Base-by-base conservation (phyloP, 345 rosid species). In the Populus simonii region DNA sequence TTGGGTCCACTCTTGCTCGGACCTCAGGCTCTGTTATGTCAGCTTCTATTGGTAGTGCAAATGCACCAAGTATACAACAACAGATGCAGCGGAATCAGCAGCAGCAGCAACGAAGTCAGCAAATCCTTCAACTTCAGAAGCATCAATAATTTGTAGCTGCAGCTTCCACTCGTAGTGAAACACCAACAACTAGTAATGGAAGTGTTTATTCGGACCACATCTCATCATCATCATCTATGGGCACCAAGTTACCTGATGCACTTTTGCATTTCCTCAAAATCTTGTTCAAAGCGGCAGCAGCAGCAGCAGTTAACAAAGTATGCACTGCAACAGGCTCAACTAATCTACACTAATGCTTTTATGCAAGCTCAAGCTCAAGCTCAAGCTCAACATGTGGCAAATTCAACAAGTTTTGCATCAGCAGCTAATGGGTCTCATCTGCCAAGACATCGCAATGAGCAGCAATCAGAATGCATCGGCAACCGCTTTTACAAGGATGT, bases 51-150 rank as follows among this genome's bases (percentile, higher is more conserved):
- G 78, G 82, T 79, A 73, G 72, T 66, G 83, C 68, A 16, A 84
- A 72, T 76, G 70, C 83, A 71, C 47, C 93, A 29, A 49, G 73
- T 80, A 35, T 84, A 45, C 92, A 78, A 80, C 91, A 82, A 25
- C 95, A 88, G 13, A 73, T 79, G n/a, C 90, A 87, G 67, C 85
- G 87, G 38, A 87, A 74, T 36, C 78, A 77, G 8, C 89, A 83
- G 49, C 91, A 85, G 29, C 89, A 87, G 74, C 92, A 86, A 47
- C 92, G 88, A 57, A 86, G 87, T 27, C 84, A 89, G 70, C 87
- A 86, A 74, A 88, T 91, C 79, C 81, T 88, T 74, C 97, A 89
- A 83, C 89, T 91, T 82, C 94, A 89, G 49, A 93, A 91, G 86
- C 88, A 86, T 66, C 90, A 88, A 25, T 92, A 90, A 68, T 84